These are phyloP conservation scores for Aspergillus pseudoglaucus DNA, from an alignment of 2,329 filamentous ascomycete genomes.

Conservation along the genomic window DNA sequence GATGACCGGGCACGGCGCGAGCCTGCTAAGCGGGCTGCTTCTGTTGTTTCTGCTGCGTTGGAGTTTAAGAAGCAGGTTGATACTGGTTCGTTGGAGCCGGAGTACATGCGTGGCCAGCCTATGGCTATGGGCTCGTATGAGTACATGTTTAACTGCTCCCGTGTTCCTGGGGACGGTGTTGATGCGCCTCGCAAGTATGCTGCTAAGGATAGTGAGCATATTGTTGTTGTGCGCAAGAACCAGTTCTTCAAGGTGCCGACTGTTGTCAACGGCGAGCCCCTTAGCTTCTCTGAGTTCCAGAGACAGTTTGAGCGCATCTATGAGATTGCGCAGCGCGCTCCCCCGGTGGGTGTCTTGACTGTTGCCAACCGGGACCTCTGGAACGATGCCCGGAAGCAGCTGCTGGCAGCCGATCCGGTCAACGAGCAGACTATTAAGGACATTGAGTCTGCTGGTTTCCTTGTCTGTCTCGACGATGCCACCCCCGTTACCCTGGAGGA, in stretches of 20 bases:
- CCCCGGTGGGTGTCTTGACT: conserved; percentile 77
- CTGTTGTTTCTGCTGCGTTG: conserved; percentile 74
- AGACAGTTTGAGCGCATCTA: conserved; percentile 82
- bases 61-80: conserved; percentile 96
- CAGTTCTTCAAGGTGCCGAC: conserved; percentile 91
- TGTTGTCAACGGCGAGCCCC: conserved; percentile 72
- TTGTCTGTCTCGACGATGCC: conserved; percentile 90
- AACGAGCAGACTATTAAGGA: conserved; percentile 73
- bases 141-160: conserved; percentile 96
- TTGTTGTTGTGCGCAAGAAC: conserved; percentile 88
- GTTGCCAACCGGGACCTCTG: conserved; percentile 90
- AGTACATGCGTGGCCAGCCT: conserved; percentile 97
- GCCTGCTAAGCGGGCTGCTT: conserved; percentile 86
- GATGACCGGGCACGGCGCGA: conserved; percentile 84
- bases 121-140: conserved; percentile 98
- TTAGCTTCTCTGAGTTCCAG: conserved; percentile 86
- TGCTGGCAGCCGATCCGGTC: conserved; percentile 68
- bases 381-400: conserved; percentile 71
- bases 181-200: conserved; percentile 81
- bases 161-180: conserved; percentile 72
- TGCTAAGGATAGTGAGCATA: conserved; percentile 70
- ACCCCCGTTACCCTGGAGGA: conserved; percentile 89
- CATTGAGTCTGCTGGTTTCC: conserved; percentile 83
- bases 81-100: conserved; percentile 73
- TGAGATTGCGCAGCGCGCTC: conserved; percentile 61